phyloP scores from a whole-genome alignment of 768 basidiomycete species.

The Cyclocybe aegerita region DNA sequence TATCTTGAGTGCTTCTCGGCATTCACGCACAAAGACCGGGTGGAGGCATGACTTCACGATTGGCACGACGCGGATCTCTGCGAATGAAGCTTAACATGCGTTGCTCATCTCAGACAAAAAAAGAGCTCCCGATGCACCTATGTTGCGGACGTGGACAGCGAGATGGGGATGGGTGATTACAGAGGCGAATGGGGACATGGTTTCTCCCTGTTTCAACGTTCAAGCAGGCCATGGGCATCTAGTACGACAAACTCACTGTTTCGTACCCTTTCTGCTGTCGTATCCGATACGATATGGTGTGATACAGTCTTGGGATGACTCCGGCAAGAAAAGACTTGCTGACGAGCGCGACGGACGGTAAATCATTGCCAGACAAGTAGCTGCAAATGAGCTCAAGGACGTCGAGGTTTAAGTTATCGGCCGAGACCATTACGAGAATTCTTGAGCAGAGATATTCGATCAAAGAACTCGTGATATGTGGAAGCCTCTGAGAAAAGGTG shows the following conservation, averaged over 20 bases:
- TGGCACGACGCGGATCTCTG: slow-evolving; percentile 55
- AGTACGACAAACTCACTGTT: slow-evolving; percentile 32
- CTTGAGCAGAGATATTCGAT: no score
- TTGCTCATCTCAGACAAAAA: neutral
- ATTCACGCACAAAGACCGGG: slow-evolving; percentile 54
- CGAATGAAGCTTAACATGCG: neutral
- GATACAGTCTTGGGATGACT: slow-evolving; percentile 63
- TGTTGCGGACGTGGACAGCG: slow-evolving; percentile 56
- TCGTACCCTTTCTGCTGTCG: slow-evolving; percentile 60
- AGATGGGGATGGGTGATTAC: slow-evolving; percentile 51
- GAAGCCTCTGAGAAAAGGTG: no score
- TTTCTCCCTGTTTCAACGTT: slow-evolving; percentile 23
- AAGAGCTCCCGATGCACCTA: slow-evolving; percentile 37
- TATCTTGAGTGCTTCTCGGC: slow-evolving; percentile 42
- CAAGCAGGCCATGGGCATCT: neutral
- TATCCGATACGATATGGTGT: slow-evolving; percentile 50
- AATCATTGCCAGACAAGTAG: slow-evolving; percentile 51
- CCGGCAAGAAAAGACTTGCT: slow-evolving; percentile 65
- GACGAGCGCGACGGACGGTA: slow-evolving; percentile 62
- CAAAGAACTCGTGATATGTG: no score
- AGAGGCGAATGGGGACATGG: slow-evolving; percentile 62
- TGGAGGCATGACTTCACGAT: slow-evolving; percentile 31
- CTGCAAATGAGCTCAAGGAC: slow-evolving; percentile 69
- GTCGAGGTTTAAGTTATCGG: slow-evolving; percentile 69
- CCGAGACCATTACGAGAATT: slow-evolving; percentile 50